Evolutionary conservation across 129 eudicot species (phyloP).

Genomic region (Artemisia argyi): DNA sequence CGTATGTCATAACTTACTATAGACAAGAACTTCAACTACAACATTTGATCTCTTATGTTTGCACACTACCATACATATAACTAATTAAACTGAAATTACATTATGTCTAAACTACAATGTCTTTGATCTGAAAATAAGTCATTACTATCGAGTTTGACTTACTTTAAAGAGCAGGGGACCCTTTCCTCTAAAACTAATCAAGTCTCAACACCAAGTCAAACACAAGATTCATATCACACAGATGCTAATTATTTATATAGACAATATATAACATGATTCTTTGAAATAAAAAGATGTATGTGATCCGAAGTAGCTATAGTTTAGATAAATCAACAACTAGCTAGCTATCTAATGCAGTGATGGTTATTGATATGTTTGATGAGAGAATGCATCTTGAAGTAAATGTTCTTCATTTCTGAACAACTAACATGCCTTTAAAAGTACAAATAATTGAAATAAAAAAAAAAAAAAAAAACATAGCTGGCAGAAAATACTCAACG

Average conservation of each 20-base stretch:
- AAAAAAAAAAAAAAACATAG: background rate
- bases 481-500: background rate
- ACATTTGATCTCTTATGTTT: background rate
- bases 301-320: no score
- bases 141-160: background rate
- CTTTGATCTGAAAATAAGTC: background rate
- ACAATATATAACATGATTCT: no score
- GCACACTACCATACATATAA: background rate
- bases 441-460: background rate
- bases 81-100: background rate
- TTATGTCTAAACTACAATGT: background rate
- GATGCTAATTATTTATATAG: no score
- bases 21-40: slow-evolving; percentile 3
- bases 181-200: no score
- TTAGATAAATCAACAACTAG: no score
- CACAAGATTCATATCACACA: no score
- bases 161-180: background rate
- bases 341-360: no score
- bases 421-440: background rate
- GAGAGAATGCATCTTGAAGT: no score
- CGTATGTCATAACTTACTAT: slow-evolving; percentile 1
- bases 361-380: no score
- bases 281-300: no score
- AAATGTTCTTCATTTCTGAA: background rate
- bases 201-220: no score